Conservation (phyloP, 345 rosid species). For the Arabidopsis arenosa region DNA sequence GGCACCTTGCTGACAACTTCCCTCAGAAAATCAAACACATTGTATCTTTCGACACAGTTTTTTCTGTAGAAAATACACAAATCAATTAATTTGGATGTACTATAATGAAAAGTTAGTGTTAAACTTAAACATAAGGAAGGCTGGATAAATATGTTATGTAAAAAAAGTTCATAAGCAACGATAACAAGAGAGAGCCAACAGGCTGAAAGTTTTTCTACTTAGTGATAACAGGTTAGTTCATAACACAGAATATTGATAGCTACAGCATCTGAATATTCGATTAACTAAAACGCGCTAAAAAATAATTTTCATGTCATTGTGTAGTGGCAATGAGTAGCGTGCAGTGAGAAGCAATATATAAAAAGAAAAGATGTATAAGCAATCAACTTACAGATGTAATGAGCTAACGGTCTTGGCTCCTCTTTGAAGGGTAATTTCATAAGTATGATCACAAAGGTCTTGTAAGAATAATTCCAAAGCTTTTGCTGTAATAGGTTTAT, state of each 20-base stretch:
- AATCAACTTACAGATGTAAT: slow-evolving; percentile 75
- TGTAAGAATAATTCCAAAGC: slow-evolving; percentile 96
- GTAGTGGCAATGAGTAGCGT: background rate
- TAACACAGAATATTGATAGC: background rate
- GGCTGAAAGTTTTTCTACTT: too few species aligned
- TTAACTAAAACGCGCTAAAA: background rate
- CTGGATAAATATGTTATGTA: background rate
- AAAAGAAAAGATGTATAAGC: background rate
- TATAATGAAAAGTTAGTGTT: background rate
- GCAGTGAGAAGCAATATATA: background rate
- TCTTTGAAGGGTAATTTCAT: slow-evolving; percentile 87
- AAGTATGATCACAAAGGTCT: slow-evolving; percentile 97
- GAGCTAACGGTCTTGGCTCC: slow-evolving; percentile 98
- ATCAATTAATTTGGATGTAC: background rate
- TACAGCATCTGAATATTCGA: background rate
- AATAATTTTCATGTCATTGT: background rate
- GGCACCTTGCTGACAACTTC: slow-evolving; percentile 92
- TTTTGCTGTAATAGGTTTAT: slow-evolving; percentile 62
- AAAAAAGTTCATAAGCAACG: slow-evolving; percentile 26
- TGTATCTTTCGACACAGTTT: slow-evolving; percentile 91
- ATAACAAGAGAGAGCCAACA: background rate
- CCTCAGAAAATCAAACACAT: slow-evolving; percentile 93
- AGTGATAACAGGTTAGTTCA: background rate
- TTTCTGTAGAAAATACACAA: slow-evolving; percentile 57
- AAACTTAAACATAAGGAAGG: background rate